phyloP scores from a whole-genome alignment of 805 yeast genomes.

The Pichia phayaonensis region DNA sequence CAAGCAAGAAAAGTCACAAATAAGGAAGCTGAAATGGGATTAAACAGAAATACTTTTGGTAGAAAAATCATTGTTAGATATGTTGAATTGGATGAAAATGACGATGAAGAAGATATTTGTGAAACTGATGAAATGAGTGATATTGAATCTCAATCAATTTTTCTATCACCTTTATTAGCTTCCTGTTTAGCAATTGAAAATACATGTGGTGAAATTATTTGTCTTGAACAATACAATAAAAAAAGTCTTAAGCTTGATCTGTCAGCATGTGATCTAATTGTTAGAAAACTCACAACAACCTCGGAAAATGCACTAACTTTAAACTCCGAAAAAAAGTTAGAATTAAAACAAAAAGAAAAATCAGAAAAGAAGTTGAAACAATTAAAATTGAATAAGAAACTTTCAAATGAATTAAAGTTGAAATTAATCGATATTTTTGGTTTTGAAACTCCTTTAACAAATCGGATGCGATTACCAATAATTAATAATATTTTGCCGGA shows the following conservation, averaged over 20 bases:
- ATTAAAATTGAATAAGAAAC: slow-evolving; percentile 22
- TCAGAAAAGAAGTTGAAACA: slow-evolving; percentile 24
- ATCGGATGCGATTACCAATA: slow-evolving; percentile 46
- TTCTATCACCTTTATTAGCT: slow-evolving; percentile 29
- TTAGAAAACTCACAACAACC: slow-evolving; percentile 51
- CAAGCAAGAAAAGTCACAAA: slow-evolving; percentile 11
- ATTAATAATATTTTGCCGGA: slow-evolving; percentile 37
- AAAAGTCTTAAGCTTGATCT: slow-evolving; percentile 5
- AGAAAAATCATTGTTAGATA: slow-evolving; percentile 8
- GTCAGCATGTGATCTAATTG: slow-evolving; percentile 4
- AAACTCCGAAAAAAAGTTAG: not conserved
- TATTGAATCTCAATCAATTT: not conserved
- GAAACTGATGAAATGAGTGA: not conserved
- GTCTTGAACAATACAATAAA: slow-evolving; percentile 32
- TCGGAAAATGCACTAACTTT: slow-evolving; percentile 15
- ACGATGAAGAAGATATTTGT: slow-evolving; percentile 11
- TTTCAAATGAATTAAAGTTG: slow-evolving; percentile 14
- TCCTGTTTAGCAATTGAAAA: slow-evolving; percentile 46
- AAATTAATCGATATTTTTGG: slow-evolving; percentile 6
- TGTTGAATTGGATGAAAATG: slow-evolving; percentile 5
- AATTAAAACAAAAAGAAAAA: not conserved
- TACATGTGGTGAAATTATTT: slow-evolving; percentile 45
- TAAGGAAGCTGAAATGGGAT: slow-evolving; percentile 12
- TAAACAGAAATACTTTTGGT: slow-evolving; percentile 8
- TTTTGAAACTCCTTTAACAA: slow-evolving; percentile 35